Evolutionary conservation across 1,284 basidiomycete species (phyloP), one percentile per base, ranked within the genome.

Genomic region (Peniophora sp.): DNA sequence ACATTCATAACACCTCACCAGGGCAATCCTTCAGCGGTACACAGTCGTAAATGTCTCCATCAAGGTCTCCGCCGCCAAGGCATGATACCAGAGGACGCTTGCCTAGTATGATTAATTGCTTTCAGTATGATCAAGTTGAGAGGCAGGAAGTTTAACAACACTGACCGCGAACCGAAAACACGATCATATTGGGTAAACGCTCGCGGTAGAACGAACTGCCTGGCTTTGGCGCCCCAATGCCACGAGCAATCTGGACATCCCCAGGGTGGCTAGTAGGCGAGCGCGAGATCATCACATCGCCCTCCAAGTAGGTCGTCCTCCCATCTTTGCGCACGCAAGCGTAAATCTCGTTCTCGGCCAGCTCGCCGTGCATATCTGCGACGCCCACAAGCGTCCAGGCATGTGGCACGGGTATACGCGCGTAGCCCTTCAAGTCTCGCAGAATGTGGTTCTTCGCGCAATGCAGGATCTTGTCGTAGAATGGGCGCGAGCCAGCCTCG

Each of bases 241-340:
- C 83, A 9, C 59, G 55, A 3, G 72, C 82, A 19, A 84, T 61
- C 58, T 79, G 79, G 2, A 85, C 77, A 61, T 87, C 85, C 0
- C 83, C 84, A 2, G 81, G 83, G 59, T 84, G 81, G 27, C 84
- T 80, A 1, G 75, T 78, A 0, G 84, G 84, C 1, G 80, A 83
- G 11, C 83, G 72, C 14, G 81, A 79, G 41, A 87, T 73, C 36
- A 82, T 58, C 2, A 81, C 67, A 3, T 64, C 68, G 0, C 85
- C 84, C 55, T 79, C 65, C 1, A 87, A 64, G 59, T 78, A 85
- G 2, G 68, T 62, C 0, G 62, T 58, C 12, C 48, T 3, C n/a
- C 69, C 69, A 44, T 75, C 67, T 0, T 63, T 55, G 46, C 73
- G 72, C 46, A 81, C 66, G 58, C 78, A 82, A 1, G 73, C 78